Evolutionary conservation across 2,329 filamentous ascomycete genomes (phyloP).

Genomic region (Pestalotiopsis fici): DNA sequence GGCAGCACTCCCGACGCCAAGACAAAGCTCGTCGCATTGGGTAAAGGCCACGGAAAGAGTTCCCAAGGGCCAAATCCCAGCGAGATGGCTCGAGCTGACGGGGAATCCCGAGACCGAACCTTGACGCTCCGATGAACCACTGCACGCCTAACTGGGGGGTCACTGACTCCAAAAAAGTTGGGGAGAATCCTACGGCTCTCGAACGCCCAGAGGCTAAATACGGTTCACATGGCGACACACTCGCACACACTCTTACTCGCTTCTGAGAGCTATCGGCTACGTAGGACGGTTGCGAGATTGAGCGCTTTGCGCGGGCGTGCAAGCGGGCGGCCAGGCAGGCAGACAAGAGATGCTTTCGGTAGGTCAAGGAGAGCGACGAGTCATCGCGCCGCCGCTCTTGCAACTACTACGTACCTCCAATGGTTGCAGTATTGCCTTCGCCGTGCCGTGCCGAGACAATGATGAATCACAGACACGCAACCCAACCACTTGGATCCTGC

Average conservation of each 20-base stretch:
- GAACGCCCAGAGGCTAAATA: conserved; percentile 7
- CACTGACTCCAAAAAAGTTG: not conserved
- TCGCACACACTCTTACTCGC: not conserved
- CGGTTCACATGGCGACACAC: conserved; percentile 6
- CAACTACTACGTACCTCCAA: not conserved
- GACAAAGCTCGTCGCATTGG: conserved; percentile 3
- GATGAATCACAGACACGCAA: not conserved
- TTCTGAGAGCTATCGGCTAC: not conserved
- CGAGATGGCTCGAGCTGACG: conserved; percentile 10
- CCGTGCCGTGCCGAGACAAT: not conserved
- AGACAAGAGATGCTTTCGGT: not conserved
- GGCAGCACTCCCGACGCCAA: not conserved
- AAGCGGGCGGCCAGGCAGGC: not conserved
- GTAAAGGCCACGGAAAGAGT: conserved; percentile 2
- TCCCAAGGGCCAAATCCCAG: conserved; percentile 6
- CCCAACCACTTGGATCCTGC: not conserved
- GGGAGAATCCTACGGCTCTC: conserved; percentile 1
- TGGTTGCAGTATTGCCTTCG: not conserved
- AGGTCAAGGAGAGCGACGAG: not conserved
- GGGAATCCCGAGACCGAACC: conserved; percentile 10
- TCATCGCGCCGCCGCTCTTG: not conserved
- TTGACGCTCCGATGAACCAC: conserved; percentile 19
- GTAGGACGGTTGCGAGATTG: not conserved
- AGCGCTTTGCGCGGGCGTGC: not conserved
- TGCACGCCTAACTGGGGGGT: conserved; percentile 13